Evolutionary conservation across 352 stramenopile genomes (phyloP).

Genomic region (Peronospora belbahrii): DNA sequence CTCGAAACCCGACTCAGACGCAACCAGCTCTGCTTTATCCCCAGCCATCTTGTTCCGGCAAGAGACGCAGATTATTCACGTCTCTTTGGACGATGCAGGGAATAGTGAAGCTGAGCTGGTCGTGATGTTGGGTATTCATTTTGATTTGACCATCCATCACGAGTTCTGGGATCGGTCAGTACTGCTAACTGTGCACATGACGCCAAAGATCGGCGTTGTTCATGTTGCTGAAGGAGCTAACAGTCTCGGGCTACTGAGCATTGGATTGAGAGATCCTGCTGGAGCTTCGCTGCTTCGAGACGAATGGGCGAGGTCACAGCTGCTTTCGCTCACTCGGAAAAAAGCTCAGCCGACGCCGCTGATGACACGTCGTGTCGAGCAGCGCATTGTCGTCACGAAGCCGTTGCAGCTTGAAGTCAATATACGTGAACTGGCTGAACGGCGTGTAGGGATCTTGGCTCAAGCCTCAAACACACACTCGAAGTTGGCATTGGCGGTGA

Average conservation of each 20-base stretch:
- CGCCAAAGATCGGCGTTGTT: conserved; percentile 20
- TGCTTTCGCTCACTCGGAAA: conserved; percentile 45
- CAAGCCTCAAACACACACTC: conserved; percentile 40
- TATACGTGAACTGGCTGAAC: conserved; percentile 29
- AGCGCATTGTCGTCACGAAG: conserved; percentile 39
- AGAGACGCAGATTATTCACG: conserved; percentile 40
- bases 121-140: conserved; percentile 36
- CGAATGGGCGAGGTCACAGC: conserved; percentile 26
- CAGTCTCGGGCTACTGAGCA: neutral
- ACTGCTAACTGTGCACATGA: conserved; percentile 44
- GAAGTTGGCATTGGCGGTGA: conserved; percentile 33
- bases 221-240: conserved; percentile 1
- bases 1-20: conserved; percentile 5
- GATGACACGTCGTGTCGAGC: conserved; percentile 42
- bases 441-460: conserved; percentile 43
- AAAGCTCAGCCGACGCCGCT: conserved; percentile 30
- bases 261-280: neutral
- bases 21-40: conserved; percentile 7
- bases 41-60: conserved; percentile 48
- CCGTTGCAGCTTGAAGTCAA: conserved; percentile 56
- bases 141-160: conserved; percentile 50
- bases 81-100: conserved; percentile 11
- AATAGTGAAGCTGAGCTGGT: neutral
- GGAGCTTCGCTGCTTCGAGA: conserved; percentile 24
- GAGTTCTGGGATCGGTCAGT: conserved; percentile 55